Evolutionary conservation across 345 rosid genomes (phyloP).

Genomic region (Diplotaxis tenuifolia): DNA sequence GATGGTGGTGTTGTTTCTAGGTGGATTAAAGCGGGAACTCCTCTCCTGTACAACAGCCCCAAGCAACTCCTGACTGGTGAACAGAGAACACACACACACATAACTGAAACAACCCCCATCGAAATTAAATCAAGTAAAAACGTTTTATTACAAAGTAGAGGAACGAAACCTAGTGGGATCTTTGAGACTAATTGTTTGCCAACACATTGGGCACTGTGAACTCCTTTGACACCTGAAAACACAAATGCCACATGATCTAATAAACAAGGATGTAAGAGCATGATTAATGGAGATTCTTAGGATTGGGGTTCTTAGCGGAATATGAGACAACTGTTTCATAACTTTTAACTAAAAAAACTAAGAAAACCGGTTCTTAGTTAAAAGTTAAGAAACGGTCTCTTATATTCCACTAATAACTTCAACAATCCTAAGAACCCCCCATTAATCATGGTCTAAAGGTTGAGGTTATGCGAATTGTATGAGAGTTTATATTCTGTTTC

Average conservation of each 20-base stretch:
- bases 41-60: slow-evolving; percentile 89
- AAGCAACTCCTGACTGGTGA: slow-evolving; percentile 51
- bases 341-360: too few species aligned
- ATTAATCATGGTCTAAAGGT: too few species aligned
- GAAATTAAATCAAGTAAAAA: neutral
- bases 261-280: slow-evolving; percentile 1
- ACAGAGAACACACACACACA: neutral
- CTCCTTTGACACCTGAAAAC: slow-evolving; percentile 92
- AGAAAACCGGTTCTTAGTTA: too few species aligned
- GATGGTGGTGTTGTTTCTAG: slow-evolving; percentile 82
- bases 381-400: too few species aligned
- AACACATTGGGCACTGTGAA: slow-evolving; percentile 98
- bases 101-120: neutral
- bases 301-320: too few species aligned
- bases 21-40: slow-evolving; percentile 61
- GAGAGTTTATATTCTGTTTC: neutral
- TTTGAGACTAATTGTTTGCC: slow-evolving; percentile 89
- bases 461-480: neutral
- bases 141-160: neutral
- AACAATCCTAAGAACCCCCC: too few species aligned
- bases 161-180: slow-evolving; percentile 73
- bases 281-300: too few species aligned
- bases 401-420: too few species aligned
- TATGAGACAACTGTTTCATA: too few species aligned
- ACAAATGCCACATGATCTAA: neutral